phyloP scores from a whole-genome alignment of 352 stramenopile genomes.

The Phytopythium delawarense region DNA sequence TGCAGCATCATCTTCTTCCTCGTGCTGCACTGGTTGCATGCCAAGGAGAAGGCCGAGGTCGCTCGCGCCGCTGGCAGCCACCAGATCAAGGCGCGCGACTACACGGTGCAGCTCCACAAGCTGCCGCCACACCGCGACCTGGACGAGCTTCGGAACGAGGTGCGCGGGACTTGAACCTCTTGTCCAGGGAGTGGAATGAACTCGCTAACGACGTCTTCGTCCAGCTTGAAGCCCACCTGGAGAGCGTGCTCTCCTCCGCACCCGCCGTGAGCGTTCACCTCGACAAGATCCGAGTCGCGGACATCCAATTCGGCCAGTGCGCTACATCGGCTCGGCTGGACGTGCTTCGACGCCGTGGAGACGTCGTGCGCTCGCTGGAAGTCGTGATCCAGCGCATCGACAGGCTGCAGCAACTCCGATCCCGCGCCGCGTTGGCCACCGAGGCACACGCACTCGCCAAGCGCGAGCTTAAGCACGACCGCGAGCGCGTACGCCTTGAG shows the following conservation, averaged over 20 bases:
- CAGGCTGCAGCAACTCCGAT: slow-evolving; percentile 55
- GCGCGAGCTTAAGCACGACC: slow-evolving; percentile 39
- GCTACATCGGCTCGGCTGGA: slow-evolving; percentile 50
- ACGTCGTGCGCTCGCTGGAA: slow-evolving; percentile 60
- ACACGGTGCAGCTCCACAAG: slow-evolving; percentile 74
- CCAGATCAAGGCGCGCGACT: slow-evolving; percentile 70
- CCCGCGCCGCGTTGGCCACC: slow-evolving; percentile 18
- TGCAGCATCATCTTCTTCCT: slow-evolving; percentile 66
- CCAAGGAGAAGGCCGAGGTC: slow-evolving; percentile 63
- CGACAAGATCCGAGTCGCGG: slow-evolving; percentile 58
- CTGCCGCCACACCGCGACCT: slow-evolving; percentile 59
- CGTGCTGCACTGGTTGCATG: slow-evolving; percentile 66
- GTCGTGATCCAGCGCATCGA: slow-evolving; percentile 60
- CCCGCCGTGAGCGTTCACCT: slow-evolving; percentile 51
- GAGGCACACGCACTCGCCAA: slow-evolving; percentile 32
- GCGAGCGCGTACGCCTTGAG: slow-evolving; percentile 40
- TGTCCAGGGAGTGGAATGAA: background rate
- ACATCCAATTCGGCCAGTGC: slow-evolving; percentile 79
- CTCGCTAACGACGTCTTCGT: background rate
- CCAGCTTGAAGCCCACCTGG: slow-evolving; percentile 62
- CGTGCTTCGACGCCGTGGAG: slow-evolving; percentile 52
- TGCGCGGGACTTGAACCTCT: slow-evolving; percentile 10
- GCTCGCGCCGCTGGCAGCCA: slow-evolving; percentile 41
- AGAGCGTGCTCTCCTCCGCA: slow-evolving; percentile 48
- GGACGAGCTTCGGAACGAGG: slow-evolving; percentile 52